Conservation (phyloP, 2,329 filamentous ascomycete genomes). For the Hypoxylon sp. region DNA sequence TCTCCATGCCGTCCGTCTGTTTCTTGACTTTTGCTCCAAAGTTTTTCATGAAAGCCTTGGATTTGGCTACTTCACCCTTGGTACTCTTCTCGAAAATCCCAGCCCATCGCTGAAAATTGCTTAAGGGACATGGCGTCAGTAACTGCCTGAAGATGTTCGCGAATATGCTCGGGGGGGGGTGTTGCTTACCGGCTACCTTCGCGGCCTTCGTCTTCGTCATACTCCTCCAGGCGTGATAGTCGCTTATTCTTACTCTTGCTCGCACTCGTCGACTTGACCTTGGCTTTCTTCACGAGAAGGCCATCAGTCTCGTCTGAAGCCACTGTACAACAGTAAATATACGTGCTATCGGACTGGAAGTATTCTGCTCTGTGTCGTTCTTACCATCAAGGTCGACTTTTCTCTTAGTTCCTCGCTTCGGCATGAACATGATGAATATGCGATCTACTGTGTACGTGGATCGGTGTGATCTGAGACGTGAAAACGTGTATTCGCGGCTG, state of each 20-base stretch:
- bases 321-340: conserved; percentile 15
- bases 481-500: background rate
- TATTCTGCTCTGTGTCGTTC: background rate
- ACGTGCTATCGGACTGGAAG: background rate
- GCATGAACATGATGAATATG: conserved; percentile 31
- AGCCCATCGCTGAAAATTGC: conserved; percentile 40
- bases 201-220: conserved; percentile 41
- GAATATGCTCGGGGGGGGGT: background rate
- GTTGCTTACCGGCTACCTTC: conserved; percentile 36
- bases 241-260: conserved; percentile 29
- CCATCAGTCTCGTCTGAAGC: conserved; percentile 25
- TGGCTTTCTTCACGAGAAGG: conserved; percentile 9
- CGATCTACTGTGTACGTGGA: background rate
- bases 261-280: conserved; percentile 8
- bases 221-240: conserved; percentile 42
- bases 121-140: conserved; percentile 14
- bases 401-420: conserved; percentile 34
- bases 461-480: background rate
- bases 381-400: conserved; percentile 27
- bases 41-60: conserved; percentile 42
- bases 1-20: conserved; percentile 31
- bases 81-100: conserved; percentile 42
- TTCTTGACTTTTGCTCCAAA: conserved; percentile 39
- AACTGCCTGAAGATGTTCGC: background rate
- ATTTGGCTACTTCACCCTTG: conserved; percentile 40